Conservation (phyloP, 2,329 filamentous ascomycete genomes). For the Aureobasidium sp. region DNA sequence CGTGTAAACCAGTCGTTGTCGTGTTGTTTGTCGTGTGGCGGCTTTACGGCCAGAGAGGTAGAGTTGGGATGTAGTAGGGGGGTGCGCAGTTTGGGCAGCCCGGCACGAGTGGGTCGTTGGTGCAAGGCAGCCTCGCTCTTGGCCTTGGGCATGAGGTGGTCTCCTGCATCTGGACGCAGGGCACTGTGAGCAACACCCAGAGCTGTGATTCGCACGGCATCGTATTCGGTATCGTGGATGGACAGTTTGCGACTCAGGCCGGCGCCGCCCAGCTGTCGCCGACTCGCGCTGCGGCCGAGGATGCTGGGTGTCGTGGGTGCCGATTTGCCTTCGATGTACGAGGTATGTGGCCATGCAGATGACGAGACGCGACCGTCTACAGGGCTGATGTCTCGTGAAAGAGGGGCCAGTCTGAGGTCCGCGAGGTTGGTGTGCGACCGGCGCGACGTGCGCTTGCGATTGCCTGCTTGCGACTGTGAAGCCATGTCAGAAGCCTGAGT, state of each 20-base stretch:
- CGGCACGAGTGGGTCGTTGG: constrained; percentile 9
- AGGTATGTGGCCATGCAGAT: constrained; percentile 25
- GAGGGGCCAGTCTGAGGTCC: constrained; percentile 54
- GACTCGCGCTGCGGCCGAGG: constrained; percentile 36
- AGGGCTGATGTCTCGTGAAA: constrained; percentile 38
- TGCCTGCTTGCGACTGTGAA: background rate
- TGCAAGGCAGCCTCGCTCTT: constrained; percentile 40
- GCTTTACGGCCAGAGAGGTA: background rate
- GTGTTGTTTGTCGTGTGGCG: constrained; percentile 1
- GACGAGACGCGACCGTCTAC: background rate
- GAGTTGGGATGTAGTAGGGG: background rate
- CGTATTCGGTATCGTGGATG: constrained; percentile 25
- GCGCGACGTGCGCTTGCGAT: constrained; percentile 24
- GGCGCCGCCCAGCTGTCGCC: constrained; percentile 26
- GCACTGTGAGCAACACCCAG: constrained; percentile 1
- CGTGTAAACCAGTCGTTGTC: constrained; percentile 55
- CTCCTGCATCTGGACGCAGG: background rate
- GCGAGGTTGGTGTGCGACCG: constrained; percentile 55
- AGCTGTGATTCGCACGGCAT: constrained; percentile 2
- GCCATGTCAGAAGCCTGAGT: background rate
- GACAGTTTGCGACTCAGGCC: constrained; percentile 28
- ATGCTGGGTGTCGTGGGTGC: constrained; percentile 45
- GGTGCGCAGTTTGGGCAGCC: background rate
- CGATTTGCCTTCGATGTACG: constrained; percentile 43
- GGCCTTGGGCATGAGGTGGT: constrained; percentile 35